A percentile compares a stretch with the other conserved stretches of the same genome.
These are phyloP conservation scores for Jaltomata sinuosa DNA, from an alignment of 257 asterid species.

Conservation along the genomic window DNA sequence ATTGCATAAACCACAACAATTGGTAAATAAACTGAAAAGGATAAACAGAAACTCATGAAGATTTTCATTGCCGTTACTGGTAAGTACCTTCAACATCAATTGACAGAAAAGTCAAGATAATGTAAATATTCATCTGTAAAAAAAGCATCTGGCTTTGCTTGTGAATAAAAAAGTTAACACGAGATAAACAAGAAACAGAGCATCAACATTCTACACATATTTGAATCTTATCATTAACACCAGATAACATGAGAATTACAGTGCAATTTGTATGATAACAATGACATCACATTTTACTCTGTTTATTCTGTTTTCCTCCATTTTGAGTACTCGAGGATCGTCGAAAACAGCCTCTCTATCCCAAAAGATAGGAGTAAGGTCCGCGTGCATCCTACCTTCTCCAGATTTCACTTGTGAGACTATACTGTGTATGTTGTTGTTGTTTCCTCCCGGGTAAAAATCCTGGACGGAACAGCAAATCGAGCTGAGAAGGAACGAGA, in stretches of 20 bases:
- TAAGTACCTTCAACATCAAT: not conserved
- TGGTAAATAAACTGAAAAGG: not conserved
- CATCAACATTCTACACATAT: not conserved
- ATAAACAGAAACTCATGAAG: not conserved
- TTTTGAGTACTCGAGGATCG: too few species aligned
- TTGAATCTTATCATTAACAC: not conserved
- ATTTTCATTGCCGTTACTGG: not conserved
- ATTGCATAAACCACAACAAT: not conserved
- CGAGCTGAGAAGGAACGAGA: slow-evolving; percentile 79
- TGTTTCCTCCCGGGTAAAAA: slow-evolving; percentile 28
- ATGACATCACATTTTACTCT: not conserved
- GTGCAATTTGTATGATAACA: not conserved
- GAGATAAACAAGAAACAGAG: not conserved
- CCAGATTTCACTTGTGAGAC: not conserved
- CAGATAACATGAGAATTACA: not conserved
- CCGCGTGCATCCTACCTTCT: not conserved
- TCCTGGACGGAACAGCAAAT: slow-evolving; percentile 56
- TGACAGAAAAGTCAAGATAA: not conserved
- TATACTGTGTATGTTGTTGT: too few species aligned
- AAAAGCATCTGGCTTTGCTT: not conserved
- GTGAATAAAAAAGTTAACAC: not conserved
- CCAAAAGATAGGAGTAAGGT: too few species aligned
- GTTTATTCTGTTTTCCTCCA: not conserved
- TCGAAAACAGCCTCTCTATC: too few species aligned
- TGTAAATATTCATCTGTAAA: not conserved